Evolutionary conservation across 306 rosid species (phyloP).

Genomic region (Begonia fuchsioides): DNA sequence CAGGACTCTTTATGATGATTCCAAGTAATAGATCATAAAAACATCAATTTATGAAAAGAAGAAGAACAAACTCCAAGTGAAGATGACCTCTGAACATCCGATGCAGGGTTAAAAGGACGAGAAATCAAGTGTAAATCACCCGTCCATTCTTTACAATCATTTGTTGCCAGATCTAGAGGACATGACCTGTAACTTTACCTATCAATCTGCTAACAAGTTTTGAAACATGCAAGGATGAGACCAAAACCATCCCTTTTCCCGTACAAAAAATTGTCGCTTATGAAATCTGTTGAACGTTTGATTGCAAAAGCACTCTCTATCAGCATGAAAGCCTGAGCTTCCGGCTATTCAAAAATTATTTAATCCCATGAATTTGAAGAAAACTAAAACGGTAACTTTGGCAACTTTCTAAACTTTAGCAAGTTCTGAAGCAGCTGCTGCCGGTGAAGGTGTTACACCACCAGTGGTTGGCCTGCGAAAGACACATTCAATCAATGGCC

Average conservation of each 20-base stretch:
- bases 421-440: conserved; percentile 21
- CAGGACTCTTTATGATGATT: too few species aligned
- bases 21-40: too few species aligned
- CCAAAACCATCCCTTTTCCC: conserved; percentile 67
- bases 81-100: too few species aligned
- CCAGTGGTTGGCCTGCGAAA: conserved; percentile 87
- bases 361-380: not conserved
- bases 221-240: too few species aligned
- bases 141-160: too few species aligned
- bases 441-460: conserved; percentile 44
- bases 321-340: not conserved
- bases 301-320: not conserved
- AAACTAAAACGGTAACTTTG: not conserved
- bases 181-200: not conserved
- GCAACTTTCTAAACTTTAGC: not conserved
- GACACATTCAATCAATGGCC: not conserved
- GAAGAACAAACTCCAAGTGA: too few species aligned
- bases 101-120: too few species aligned
- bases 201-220: not conserved
- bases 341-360: not conserved
- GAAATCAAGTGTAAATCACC: too few species aligned
- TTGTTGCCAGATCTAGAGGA: too few species aligned
- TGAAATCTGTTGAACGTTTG: not conserved
- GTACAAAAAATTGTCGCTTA: conserved; percentile 3
- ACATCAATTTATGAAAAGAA: too few species aligned